A percentile compares a stretch with the other conserved stretches of the same genome.
Evolutionary conservation across 2,329 filamentous ascomycete species (phyloP).

Genomic region (Pseudofabraea citricarpa): DNA sequence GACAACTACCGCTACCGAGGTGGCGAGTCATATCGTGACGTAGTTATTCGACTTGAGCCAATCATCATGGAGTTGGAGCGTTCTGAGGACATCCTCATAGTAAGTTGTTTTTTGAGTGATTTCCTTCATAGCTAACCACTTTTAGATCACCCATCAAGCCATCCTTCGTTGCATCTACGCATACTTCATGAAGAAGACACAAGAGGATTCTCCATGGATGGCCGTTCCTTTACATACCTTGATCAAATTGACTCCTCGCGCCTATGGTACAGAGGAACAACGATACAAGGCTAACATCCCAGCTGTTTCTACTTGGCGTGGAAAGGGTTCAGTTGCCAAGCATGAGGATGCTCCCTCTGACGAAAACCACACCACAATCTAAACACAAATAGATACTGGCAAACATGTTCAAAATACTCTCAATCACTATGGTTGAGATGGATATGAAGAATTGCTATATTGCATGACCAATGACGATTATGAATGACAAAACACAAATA

Average conservation of each 20-base stretch:
- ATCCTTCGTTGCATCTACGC: constrained; percentile 96
- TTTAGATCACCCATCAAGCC: constrained; percentile 78
- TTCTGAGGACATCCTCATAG: constrained; percentile 93
- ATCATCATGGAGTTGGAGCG: constrained; percentile 99
- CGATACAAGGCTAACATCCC: constrained; percentile 87
- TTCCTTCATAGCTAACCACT: neutral
- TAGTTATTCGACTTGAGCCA: constrained; percentile 94
- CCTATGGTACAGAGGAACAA: constrained; percentile 89
- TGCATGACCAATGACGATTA: too few species aligned
- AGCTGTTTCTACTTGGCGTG: constrained; percentile 93
- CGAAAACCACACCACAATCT: too few species aligned
- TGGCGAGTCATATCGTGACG: constrained; percentile 85
- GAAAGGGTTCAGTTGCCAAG: constrained; percentile 87
- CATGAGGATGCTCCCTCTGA: constrained; percentile 52
- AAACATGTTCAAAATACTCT: too few species aligned
- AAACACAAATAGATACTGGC: too few species aligned
- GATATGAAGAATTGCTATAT: too few species aligned
- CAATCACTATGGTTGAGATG: too few species aligned
- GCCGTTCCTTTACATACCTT: constrained; percentile 94
- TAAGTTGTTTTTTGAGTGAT: too few species aligned
- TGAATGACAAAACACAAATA: too few species aligned
- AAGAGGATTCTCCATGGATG: constrained; percentile 95
- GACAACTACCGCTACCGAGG: constrained; percentile 97
- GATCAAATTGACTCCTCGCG: constrained; percentile 92
- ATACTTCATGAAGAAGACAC: constrained; percentile 97